These are phyloP conservation scores for Cerrena zonata DNA, from an alignment of 1,284 basidiomycete species.

Conservation along the genomic window DNA sequence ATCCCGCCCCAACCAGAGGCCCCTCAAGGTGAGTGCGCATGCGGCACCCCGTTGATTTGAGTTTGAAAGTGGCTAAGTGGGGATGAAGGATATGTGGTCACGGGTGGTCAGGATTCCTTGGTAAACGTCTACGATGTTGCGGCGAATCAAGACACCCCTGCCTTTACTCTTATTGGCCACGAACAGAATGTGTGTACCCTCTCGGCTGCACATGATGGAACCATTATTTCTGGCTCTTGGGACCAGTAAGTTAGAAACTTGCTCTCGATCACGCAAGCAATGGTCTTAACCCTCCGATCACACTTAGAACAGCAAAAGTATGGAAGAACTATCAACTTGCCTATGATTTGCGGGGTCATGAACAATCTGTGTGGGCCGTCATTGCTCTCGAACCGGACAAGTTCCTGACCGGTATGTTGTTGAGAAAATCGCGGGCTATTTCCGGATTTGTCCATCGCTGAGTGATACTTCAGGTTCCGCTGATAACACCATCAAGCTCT, in stretches of 20 bases:
- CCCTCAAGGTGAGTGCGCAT: constrained; percentile 52
- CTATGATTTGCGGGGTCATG: constrained; percentile 79
- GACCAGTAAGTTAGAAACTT: constrained; percentile 81
- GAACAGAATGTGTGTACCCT: constrained; percentile 87
- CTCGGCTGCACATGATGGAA: constrained; percentile 61
- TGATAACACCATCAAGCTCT: constrained; percentile 90
- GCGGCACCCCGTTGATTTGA: background rate
- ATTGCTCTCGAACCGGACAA: constrained; percentile 74
- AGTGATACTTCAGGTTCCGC: constrained; percentile 65
- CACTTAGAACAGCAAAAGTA: constrained; percentile 79
- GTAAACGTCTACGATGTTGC: constrained; percentile 75
- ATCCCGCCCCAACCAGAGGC: constrained; percentile 61
- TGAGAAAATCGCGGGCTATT: constrained; percentile 8
- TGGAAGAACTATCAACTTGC: constrained; percentile 81
- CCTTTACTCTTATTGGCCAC: constrained; percentile 83
- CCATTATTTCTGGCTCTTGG: constrained; percentile 94
- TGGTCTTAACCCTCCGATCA: constrained; percentile 4
- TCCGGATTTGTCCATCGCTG: constrained; percentile 4
- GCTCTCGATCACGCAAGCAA: constrained; percentile 2
- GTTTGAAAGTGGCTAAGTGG: constrained; percentile 13
- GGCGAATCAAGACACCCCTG: constrained; percentile 57
- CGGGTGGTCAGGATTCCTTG: constrained; percentile 80
- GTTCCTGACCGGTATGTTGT: constrained; percentile 71
- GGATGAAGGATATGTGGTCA: constrained; percentile 70
- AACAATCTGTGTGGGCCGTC: constrained; percentile 93